Evolutionary conservation across 257 asterid genomes (phyloP).

Genomic region (Misopates orontium): DNA sequence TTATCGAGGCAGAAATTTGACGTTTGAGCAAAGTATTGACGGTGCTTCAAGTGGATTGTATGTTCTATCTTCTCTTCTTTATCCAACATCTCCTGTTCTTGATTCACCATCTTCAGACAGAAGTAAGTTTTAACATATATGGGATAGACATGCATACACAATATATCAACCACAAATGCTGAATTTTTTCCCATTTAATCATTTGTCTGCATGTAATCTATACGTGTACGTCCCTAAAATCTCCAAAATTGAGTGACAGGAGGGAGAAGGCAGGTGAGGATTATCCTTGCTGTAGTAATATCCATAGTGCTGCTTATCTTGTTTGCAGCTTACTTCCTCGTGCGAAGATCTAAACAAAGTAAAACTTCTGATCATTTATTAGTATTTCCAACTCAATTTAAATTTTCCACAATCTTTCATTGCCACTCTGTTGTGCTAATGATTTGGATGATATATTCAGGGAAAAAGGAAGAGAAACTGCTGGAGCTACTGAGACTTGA

Average conservation of each 20-base stretch:
- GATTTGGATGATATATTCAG: conserved; percentile 27
- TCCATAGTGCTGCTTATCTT: conserved; percentile 22
- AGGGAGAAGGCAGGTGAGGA: conserved; percentile 24
- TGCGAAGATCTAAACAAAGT: conserved; percentile 31
- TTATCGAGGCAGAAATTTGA: conserved; percentile 37
- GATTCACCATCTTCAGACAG: conserved; percentile 8
- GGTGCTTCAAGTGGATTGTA: neutral
- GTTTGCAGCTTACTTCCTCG: conserved; percentile 19
- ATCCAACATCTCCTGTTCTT: neutral
- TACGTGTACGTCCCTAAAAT: neutral
- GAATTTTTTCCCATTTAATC: too few species aligned
- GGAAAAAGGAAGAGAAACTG: conserved; percentile 3
- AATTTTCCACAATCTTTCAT: neutral
- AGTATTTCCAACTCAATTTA: neutral
- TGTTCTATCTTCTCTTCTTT: conserved; percentile 32
- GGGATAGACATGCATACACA: too few species aligned
- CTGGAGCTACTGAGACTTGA: conserved; percentile 17
- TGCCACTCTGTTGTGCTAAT: neutral
- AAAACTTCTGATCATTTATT: neutral
- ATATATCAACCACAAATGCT: too few species aligned
- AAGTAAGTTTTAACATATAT: conserved; percentile 11
- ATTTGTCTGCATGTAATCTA: neutral
- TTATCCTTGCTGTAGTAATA: conserved; percentile 27
- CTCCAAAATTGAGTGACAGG: conserved; percentile 23
- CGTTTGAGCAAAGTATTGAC: conserved; percentile 24